These are phyloP conservation scores for Begonia fuchsioides DNA, from an alignment of 306 rosid species.

Conservation along the genomic window DNA sequence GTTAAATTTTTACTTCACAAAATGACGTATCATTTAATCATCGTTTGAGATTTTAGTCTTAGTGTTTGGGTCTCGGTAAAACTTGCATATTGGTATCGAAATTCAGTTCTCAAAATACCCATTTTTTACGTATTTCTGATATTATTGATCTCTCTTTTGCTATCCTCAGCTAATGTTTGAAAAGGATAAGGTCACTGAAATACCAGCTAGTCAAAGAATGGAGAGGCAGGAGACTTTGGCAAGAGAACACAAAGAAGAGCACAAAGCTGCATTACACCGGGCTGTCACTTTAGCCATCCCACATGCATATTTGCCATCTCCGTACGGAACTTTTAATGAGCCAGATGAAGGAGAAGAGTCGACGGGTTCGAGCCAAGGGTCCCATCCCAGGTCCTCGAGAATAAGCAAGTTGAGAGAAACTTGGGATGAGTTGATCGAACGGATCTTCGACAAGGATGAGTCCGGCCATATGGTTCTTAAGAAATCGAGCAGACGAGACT, in stretches of 20 bases:
- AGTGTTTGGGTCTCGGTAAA: too few relatives aligned
- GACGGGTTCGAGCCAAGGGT: constrained; percentile 27
- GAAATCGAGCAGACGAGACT: constrained; percentile 19
- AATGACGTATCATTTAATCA: too few relatives aligned
- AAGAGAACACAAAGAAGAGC: constrained; percentile 47
- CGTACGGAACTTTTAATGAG: constrained; percentile 63
- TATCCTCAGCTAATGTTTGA: constrained; percentile 47
- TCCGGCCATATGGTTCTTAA: constrained; percentile 31
- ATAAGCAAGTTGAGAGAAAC: constrained; percentile 30
- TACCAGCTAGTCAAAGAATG: constrained; percentile 71
- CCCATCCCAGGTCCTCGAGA: constrained; percentile 29
- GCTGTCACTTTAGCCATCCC: constrained; percentile 75
- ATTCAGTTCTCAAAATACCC: too few relatives aligned
- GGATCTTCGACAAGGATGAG: constrained; percentile 36
- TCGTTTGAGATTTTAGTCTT: too few relatives aligned
- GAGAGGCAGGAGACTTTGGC: constrained; percentile 54
- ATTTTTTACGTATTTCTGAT: too few relatives aligned
- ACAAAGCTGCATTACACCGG: constrained; percentile 78
- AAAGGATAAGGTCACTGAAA: constrained; percentile 40
- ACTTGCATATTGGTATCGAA: too few relatives aligned
- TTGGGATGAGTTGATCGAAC: constrained; percentile 49
- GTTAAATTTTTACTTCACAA: too few relatives aligned
- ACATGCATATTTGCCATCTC: constrained; percentile 53
- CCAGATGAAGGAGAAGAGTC: constrained; percentile 26
- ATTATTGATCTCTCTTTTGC: constrained; percentile 3